Base-by-base conservation (phyloP, 805 yeast species). In the Isabelozyma heimii region DNA sequence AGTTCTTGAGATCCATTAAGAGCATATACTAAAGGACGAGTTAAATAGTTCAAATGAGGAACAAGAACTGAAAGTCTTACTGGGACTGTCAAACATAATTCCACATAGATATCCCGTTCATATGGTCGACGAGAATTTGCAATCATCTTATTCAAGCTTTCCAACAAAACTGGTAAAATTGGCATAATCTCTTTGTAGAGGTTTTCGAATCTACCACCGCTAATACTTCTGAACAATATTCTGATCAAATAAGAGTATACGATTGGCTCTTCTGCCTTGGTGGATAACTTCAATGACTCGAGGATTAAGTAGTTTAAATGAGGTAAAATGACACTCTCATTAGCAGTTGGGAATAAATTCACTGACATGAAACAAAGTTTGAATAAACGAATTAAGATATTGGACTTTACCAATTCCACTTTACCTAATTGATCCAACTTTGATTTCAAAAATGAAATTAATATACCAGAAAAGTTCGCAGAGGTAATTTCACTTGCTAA, bases 361-460 rank as follows among this genome's bases (percentile, higher is more conserved):
- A 94, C 97, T 2, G 97, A 91, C 96, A 92, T 90, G 67, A 94
- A 92, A 57, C 97, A 90, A 38, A 94, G 73, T 66, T 91, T 92
- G 81, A 91, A 94, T 40, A 95, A 72, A 49, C 97, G 75, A 17
- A 91, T 87, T 54, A 94, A 69, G 47, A 94, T 85, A 58, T 88
- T 89, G 0, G 96, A 83, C 56, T 84, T 85, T 30, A 86, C 79
- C 35, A 85, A 76, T 60, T 90, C 91, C 38, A 86, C 83, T 50
- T 87, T 84, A 2, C 97, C 99, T 16, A 95, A 72, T 47, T 85
- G 89, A 17, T 81, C 83, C 45, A 95, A 70, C 55, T 88, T 86
- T 0, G 84, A 75, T 58, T 84, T 84, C 54, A 92, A 74, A 63
- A 90, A 91, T 4, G 86, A 78, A 26, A 94, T 80, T 59, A 94